Evolutionary conservation across 192 early-diverging fungal species (phyloP).

Genomic region (Coemansia aciculifera): DNA sequence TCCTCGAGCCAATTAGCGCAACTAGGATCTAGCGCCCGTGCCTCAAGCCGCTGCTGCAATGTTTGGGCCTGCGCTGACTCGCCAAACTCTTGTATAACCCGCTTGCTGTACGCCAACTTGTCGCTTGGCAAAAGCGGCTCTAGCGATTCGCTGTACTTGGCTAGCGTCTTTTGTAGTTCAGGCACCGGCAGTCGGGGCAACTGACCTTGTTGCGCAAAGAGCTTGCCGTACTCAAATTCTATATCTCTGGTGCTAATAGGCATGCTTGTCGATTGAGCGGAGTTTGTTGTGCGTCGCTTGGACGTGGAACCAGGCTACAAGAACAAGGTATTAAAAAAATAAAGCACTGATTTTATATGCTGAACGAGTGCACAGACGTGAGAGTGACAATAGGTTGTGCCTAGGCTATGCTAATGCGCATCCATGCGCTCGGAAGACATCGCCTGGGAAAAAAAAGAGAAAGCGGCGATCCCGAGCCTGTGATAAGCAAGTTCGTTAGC

Average conservation of each 20-base stretch:
- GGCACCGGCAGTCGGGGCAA: slow-evolving; percentile 92
- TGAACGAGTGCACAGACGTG: neutral
- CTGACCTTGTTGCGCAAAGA: slow-evolving; percentile 65
- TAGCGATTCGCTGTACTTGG: slow-evolving; percentile 77
- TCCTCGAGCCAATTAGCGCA: slow-evolving; percentile 88
- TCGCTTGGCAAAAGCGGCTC: slow-evolving; percentile 66
- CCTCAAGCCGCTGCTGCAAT: slow-evolving; percentile 80
- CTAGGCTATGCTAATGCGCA: neutral
- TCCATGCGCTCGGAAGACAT: neutral
- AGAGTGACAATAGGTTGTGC: neutral
- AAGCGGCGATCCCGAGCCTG: neutral
- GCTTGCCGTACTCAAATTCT: slow-evolving; percentile 47
- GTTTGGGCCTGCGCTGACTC: slow-evolving; percentile 71
- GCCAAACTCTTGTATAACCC: slow-evolving; percentile 71
- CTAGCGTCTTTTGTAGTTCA: slow-evolving; percentile 70
- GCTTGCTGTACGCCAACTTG: slow-evolving; percentile 67
- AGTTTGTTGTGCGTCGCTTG: neutral
- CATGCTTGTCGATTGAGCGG: slow-evolving; percentile 8
- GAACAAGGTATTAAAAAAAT: neutral
- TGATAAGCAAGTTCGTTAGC: neutral
- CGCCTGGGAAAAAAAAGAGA: neutral
- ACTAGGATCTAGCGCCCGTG: slow-evolving; percentile 65
- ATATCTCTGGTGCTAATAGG: slow-evolving; percentile 9
- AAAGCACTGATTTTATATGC: neutral
- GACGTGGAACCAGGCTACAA: neutral